Evolutionary conservation across 345 rosid genomes (phyloP).

Genomic region (Mallotus nudiflorus): DNA sequence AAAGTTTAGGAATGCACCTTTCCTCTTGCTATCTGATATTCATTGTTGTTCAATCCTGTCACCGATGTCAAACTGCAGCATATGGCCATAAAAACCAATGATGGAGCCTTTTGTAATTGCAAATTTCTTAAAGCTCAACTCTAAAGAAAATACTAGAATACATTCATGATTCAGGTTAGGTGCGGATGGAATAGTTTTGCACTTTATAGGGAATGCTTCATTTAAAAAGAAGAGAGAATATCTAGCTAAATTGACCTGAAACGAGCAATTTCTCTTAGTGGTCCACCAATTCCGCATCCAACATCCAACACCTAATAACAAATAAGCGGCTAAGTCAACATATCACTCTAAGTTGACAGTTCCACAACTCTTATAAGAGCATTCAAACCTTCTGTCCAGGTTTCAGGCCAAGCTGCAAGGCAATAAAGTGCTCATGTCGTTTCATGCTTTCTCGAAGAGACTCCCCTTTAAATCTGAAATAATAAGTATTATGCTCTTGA

Average conservation of each 20-base stretch:
- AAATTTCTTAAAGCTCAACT: conserved; percentile 6
- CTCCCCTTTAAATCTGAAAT: conserved; percentile 82
- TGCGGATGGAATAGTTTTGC: not conserved
- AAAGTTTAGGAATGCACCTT: conserved; percentile 48
- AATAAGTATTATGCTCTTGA: conserved; percentile 9
- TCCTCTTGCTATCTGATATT: conserved; percentile 97
- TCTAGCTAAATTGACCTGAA: conserved; percentile 68
- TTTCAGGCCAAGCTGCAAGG: conserved; percentile 84
- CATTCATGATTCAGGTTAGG: not conserved
- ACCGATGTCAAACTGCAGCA: conserved; percentile 65
- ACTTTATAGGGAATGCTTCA: not conserved
- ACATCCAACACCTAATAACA: conserved; percentile 83
- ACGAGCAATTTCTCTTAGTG: conserved; percentile 88
- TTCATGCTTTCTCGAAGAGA: conserved; percentile 91
- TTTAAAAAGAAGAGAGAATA: not conserved
- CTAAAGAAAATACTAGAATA: not conserved
- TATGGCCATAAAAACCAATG: conserved; percentile 1
- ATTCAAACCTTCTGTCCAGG: conserved; percentile 79
- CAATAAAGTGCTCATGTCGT: conserved; percentile 95
- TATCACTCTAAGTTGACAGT: conserved; percentile 15
- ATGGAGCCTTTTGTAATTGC: conserved; percentile 6
- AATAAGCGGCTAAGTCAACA: conserved; percentile 13
- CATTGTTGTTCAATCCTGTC: conserved; percentile 94
- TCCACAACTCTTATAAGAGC: not conserved
- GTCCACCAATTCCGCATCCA: conserved; percentile 99